phyloP scores from a whole-genome alignment of 2,329 filamentous ascomycete species.

The Fusarium chaquense region DNA sequence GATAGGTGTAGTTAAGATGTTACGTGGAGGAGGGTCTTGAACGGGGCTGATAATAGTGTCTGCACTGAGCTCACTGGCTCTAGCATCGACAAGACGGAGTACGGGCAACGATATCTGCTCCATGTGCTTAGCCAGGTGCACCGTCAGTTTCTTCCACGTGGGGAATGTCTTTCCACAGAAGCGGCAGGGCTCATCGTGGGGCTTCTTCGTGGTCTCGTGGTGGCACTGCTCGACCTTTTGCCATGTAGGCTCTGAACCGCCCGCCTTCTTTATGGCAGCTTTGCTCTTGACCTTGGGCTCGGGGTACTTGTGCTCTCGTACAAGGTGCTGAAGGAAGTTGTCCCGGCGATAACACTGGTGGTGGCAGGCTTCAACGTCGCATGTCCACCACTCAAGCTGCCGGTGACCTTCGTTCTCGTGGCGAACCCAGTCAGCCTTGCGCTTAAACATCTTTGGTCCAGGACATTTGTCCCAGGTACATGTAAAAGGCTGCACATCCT shows the following conservation, averaged over 20 bases:
- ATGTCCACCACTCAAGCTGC: conserved; percentile 91
- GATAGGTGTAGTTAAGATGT: conserved; percentile 46
- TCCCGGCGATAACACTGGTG: conserved; percentile 89
- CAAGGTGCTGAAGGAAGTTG: conserved; percentile 93
- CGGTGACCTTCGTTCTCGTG: conserved; percentile 94
- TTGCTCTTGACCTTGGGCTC: conserved; percentile 86
- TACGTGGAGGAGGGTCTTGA: conserved; percentile 61
- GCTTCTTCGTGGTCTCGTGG: conserved; percentile 72
- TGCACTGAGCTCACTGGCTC: conserved; percentile 62
- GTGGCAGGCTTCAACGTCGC: conserved; percentile 81
- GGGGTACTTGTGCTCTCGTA: conserved; percentile 87
- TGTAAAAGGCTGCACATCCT: conserved; percentile 92
- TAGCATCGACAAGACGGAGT: conserved; percentile 67
- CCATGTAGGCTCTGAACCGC: conserved; percentile 75
- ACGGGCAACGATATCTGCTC: conserved; percentile 89
- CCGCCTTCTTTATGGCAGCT: conserved; percentile 71
- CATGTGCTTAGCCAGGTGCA: conserved; percentile 96
- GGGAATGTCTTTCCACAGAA: conserved; percentile 86
- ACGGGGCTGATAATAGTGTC: conserved; percentile 77
- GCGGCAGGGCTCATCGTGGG: conserved; percentile 82
- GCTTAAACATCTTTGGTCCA: conserved; percentile 92
- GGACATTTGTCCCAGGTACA: conserved; percentile 88
- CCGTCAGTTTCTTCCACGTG: conserved; percentile 92
- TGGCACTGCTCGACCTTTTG: conserved; percentile 82
- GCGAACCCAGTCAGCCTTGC: conserved; percentile 95